Base-by-base conservation (phyloP, 352 stramenopile genomes). In the Phytophthora pisi region DNA sequence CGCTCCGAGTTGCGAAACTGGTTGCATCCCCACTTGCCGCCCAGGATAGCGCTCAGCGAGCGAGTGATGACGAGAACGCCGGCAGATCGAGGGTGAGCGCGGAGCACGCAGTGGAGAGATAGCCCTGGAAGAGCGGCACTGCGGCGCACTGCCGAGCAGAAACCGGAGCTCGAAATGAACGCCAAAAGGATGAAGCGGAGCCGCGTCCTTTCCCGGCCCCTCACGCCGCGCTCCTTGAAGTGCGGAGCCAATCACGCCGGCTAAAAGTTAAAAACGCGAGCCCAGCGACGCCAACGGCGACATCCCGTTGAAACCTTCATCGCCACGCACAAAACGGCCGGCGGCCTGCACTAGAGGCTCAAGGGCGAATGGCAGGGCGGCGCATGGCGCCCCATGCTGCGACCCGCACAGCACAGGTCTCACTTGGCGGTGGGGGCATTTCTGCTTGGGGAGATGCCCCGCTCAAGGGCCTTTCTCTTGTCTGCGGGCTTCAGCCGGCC, bases 261-360 rank as follows among this genome's bases (percentile, higher is more conserved):
- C 28, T 10, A 30, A 65, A 65, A 64, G 66, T 65, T 75, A 75
- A 75, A 75, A 65, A 18, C 20, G 62, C n/a, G 11, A 51, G 23
- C 40, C 45, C 51, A 20, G 15, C 47, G 23, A 15, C 8, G 24
- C 15, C 34, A 70, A 43, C 61, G 61, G 61, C 50, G 57, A 43
- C 60, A 59, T 70, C 51, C 38, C 58, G 57, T 58, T 71, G 52
- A 52, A 58, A 52, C 43, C 43, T 50, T 26, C 43, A 8, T 7
- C n/a, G 43, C 43, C 43, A 50, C 43, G 43, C 43, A 26, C 43
- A 50, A 26, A 26, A 23, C 43, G 16, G 8, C n/a, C 10, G n/a
- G 8, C 10, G 43, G 16, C 3, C n/a, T 46, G 40, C 13, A 20
- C 40, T 16, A 38, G 31, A 38, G 7, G 34, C 15, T 20, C 40